Evolutionary conservation across 2,329 filamentous ascomycete species (phyloP).

Genomic region (Epichloe festucae): DNA sequence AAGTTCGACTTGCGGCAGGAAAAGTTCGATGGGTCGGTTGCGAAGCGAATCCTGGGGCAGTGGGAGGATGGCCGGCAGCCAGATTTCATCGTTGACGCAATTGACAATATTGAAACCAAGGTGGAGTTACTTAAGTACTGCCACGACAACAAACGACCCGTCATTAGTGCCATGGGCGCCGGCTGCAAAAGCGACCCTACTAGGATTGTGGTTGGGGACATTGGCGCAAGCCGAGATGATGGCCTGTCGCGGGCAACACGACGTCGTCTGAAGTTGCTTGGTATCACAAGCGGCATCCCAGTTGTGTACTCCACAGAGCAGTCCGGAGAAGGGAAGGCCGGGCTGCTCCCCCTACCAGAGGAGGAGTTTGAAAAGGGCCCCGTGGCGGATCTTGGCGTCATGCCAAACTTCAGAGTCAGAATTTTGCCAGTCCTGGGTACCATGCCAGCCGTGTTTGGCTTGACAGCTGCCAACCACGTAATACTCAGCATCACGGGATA

Average conservation of each 20-base stretch:
- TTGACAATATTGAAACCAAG: constrained; percentile 97
- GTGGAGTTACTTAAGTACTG: constrained; percentile 85
- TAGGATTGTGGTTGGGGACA: constrained; percentile 79
- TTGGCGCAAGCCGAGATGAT: constrained; percentile 77
- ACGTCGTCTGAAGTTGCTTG: constrained; percentile 61
- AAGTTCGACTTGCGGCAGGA: constrained; percentile 77
- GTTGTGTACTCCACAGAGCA: constrained; percentile 90
- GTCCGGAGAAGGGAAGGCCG: constrained; percentile 78
- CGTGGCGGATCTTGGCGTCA: constrained; percentile 73
- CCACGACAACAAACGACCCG: constrained; percentile 59
- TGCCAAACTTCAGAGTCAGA: constrained; percentile 87
- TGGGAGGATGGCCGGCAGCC: constrained; percentile 46
- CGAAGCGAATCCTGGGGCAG: constrained; percentile 51
- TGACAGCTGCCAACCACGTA: constrained; percentile 83
- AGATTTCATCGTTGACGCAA: constrained; percentile 89
- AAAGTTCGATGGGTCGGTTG: constrained; percentile 60
- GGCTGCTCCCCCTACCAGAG: constrained; percentile 78
- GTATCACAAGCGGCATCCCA: constrained; percentile 74
- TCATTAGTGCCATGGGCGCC: constrained; percentile 93
- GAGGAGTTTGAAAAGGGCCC: constrained; percentile 79
- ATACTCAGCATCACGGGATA: constrained; percentile 74
- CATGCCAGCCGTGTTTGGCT: constrained; percentile 93
- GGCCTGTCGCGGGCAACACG: constrained; percentile 76
- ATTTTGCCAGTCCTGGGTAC: constrained; percentile 91
- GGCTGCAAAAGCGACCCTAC: constrained; percentile 85